Evolutionary conservation across 805 yeast species (phyloP).

Genomic region (Metschnikowia reukaufii): DNA sequence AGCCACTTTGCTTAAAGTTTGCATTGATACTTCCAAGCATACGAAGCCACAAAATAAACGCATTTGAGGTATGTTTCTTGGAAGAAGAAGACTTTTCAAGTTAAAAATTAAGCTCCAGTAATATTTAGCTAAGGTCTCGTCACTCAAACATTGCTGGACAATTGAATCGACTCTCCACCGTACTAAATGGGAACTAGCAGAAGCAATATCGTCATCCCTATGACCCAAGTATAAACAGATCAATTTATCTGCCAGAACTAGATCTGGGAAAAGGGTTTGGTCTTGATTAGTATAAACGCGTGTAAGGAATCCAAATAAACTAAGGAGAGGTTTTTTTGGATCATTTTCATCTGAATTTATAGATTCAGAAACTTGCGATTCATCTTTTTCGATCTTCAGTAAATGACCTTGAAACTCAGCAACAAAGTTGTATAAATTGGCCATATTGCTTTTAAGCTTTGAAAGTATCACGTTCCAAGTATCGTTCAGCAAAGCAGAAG

Average conservation of each 20-base stretch:
- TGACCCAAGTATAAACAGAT: slow-evolving; percentile 36
- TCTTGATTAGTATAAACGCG: slow-evolving; percentile 1
- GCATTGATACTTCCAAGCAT: slow-evolving; percentile 31
- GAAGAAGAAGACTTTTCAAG: slow-evolving; percentile 28
- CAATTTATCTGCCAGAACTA: slow-evolving; percentile 19
- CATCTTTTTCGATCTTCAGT: neutral
- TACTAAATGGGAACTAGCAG: slow-evolving; percentile 39
- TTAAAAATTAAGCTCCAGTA: slow-evolving; percentile 49
- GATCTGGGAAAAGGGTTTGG: neutral
- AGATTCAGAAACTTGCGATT: neutral
- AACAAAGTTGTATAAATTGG: slow-evolving; percentile 14
- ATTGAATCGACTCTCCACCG: slow-evolving; percentile 55
- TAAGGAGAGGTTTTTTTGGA: neutral
- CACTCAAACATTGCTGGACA: slow-evolving; percentile 9
- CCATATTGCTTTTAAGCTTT: slow-evolving; percentile 6
- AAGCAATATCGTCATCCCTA: slow-evolving; percentile 39
- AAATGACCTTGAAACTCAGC: slow-evolving; percentile 6
- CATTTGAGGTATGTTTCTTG: slow-evolving; percentile 36
- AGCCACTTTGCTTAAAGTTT: slow-evolving; percentile 12
- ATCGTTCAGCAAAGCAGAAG: slow-evolving; percentile 4
- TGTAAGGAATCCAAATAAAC: slow-evolving; percentile 6
- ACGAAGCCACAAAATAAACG: slow-evolving; percentile 57
- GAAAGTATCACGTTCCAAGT: slow-evolving; percentile 3
- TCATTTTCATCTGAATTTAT: neutral
- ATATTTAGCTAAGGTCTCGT: slow-evolving; percentile 17